Percentiles rank a stretch among this genome's conserved stretches.
Evolutionary conservation across 331 rosid genomes (phyloP).

Genomic region (Spiraea crenata): DNA sequence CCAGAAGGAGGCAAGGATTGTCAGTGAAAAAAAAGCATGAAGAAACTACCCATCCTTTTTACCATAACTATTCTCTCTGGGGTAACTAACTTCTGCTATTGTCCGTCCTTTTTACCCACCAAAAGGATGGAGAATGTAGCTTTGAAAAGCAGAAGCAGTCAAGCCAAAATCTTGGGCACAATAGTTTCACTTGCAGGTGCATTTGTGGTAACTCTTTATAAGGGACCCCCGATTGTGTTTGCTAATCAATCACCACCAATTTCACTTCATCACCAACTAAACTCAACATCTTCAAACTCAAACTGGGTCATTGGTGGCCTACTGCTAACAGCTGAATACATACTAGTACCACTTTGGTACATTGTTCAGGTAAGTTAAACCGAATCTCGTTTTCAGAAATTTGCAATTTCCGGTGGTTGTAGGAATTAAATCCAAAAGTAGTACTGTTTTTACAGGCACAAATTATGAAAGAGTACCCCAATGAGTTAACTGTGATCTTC

Average conservation of each 20-base stretch:
- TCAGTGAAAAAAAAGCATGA: too few relatives aligned
- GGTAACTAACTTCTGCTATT: not conserved
- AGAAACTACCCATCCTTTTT: too few relatives aligned
- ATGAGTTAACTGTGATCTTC: constrained; percentile 80
- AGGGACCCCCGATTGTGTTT: constrained; percentile 58
- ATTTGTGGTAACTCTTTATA: constrained; percentile 72
- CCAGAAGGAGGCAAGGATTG: too few relatives aligned
- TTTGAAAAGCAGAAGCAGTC: constrained; percentile 46
- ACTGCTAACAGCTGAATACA: constrained; percentile 68
- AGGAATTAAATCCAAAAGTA: not conserved
- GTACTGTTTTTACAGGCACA: constrained; percentile 50
- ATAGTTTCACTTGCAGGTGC: constrained; percentile 78
- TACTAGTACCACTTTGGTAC: constrained; percentile 71
- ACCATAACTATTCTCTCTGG: too few relatives aligned
- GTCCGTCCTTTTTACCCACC: not conserved
- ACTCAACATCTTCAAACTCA: constrained; percentile 25
- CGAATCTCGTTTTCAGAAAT: not conserved
- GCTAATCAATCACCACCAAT: constrained; percentile 23
- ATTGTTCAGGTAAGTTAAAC: constrained; percentile 56
- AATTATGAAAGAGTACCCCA: constrained; percentile 88
- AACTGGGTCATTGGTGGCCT: constrained; percentile 82
- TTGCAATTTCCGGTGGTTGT: not conserved
- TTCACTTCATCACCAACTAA: constrained; percentile 28
- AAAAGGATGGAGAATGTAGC: constrained; percentile 68
- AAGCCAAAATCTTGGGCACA: constrained; percentile 71